Percentiles rank a stretch among this genome's conserved stretches.
Conservation (phyloP, 768 basidiomycete genomes). For the Ramaria rubella region DNA sequence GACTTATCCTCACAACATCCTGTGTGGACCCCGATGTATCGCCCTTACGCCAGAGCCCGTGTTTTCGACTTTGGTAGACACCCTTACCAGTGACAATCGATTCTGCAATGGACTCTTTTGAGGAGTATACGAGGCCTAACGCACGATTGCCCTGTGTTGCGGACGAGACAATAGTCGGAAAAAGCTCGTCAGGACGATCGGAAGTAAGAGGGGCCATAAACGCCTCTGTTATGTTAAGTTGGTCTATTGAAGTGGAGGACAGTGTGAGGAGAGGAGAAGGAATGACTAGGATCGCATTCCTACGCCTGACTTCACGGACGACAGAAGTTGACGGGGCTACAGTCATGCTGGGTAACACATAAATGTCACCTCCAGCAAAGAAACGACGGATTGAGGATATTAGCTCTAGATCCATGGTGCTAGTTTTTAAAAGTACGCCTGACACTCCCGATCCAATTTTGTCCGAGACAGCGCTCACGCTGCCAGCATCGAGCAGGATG, state of each 20-base stretch:
- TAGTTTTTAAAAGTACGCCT: slow-evolving; percentile 74
- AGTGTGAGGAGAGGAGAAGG: slow-evolving; percentile 66
- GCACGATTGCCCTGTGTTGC: slow-evolving; percentile 57
- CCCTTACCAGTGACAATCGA: slow-evolving; percentile 86
- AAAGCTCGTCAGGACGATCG: slow-evolving; percentile 87
- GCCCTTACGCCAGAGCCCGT: slow-evolving; percentile 95
- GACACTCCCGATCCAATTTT: slow-evolving; percentile 66
- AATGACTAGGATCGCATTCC: slow-evolving; percentile 62
- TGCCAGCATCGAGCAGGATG: slow-evolving; percentile 68
- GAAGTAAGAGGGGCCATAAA: slow-evolving; percentile 79
- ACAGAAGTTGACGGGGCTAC: slow-evolving; percentile 48
- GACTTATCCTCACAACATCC: slow-evolving; percentile 69
- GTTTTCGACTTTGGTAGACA: slow-evolving; percentile 93
- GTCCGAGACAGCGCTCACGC: slow-evolving; percentile 69
- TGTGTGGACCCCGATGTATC: slow-evolving; percentile 95
- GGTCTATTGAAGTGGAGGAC: slow-evolving; percentile 41
- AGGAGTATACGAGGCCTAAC: slow-evolving; percentile 95
- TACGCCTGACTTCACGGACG: slow-evolving; percentile 53
- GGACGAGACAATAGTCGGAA: slow-evolving; percentile 86
- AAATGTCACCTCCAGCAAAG: slow-evolving; percentile 55
- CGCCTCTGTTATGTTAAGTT: slow-evolving; percentile 73
- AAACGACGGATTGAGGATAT: slow-evolving; percentile 73
- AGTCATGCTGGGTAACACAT: slow-evolving; percentile 48
- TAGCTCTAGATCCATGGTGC: slow-evolving; percentile 65
- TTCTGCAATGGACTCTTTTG: slow-evolving; percentile 74